These are phyloP conservation scores for Stropharia rugosoannulata DNA, from an alignment of 768 basidiomycete genomes.

Conservation along the genomic window DNA sequence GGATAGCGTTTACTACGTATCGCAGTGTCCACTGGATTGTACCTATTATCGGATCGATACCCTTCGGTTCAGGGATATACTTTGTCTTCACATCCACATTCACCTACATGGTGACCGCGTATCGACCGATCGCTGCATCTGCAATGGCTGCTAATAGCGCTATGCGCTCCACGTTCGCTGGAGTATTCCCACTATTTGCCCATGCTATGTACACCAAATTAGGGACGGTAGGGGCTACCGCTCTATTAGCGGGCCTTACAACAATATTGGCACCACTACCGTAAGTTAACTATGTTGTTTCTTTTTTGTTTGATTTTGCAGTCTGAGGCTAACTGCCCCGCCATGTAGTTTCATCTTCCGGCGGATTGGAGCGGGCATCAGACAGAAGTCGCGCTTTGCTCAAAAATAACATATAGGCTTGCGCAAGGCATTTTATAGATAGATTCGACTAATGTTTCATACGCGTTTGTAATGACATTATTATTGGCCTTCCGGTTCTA, in stretches of 20 bases:
- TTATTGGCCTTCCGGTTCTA: too few relatives aligned
- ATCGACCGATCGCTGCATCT: slow-evolving; percentile 64
- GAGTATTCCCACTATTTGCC: slow-evolving; percentile 62
- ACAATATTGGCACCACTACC: slow-evolving; percentile 62
- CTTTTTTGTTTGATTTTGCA: neutral
- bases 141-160: slow-evolving; percentile 70
- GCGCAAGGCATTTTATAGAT: too few relatives aligned
- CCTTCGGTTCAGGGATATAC: slow-evolving; percentile 64
- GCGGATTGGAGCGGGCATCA: slow-evolving; percentile 13
- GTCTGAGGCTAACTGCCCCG: neutral
- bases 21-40: slow-evolving; percentile 60
- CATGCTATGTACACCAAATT: slow-evolving; percentile 67
- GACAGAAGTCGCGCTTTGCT: slow-evolving; percentile 12
- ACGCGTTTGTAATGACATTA: too few relatives aligned
- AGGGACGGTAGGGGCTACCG: slow-evolving; percentile 72
- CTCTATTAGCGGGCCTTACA: slow-evolving; percentile 63
- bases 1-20: slow-evolving; percentile 58
- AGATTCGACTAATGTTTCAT: too few relatives aligned
- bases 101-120: slow-evolving; percentile 70
- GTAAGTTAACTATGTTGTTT: slow-evolving; percentile 31
- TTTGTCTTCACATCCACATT: slow-evolving; percentile 72
- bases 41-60: slow-evolving; percentile 61
- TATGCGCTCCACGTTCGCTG: slow-evolving; percentile 59
- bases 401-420: too few relatives aligned
- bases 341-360: slow-evolving; percentile 13